These are phyloP conservation scores for Podospora australis DNA, from an alignment of 495 filamentous ascomycete species.

Conservation along the genomic window DNA sequence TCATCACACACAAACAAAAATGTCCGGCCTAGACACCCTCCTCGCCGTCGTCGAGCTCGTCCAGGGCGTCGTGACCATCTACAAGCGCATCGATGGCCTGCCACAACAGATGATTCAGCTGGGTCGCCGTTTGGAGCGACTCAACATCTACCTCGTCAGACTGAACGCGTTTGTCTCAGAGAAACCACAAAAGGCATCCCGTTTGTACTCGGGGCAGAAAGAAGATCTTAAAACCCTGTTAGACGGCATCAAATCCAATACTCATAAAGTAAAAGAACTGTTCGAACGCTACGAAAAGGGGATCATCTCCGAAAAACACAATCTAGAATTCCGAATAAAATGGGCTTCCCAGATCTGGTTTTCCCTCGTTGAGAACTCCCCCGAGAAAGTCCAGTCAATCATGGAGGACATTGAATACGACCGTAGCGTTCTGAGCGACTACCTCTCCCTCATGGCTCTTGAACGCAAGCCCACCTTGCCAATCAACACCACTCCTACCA, in stretches of 20 bases:
- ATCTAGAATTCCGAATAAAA: slow-evolving; percentile 12
- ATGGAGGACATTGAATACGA: slow-evolving; percentile 22
- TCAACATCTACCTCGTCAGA: slow-evolving; percentile 11
- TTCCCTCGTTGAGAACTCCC: slow-evolving; percentile 18
- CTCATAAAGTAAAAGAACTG: slow-evolving; percentile 17
- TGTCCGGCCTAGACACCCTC: slow-evolving; percentile 25
- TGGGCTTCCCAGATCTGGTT: slow-evolving; percentile 19
- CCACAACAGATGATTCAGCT: slow-evolving; percentile 21
- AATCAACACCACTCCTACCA: too few species aligned
- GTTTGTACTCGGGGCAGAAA: slow-evolving; percentile 9
- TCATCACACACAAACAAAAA: not conserved
- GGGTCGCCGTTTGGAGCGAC: slow-evolving; percentile 16
- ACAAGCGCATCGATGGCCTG: slow-evolving; percentile 15
- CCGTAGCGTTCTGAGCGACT: slow-evolving; percentile 8
- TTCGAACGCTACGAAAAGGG: slow-evolving; percentile 24
- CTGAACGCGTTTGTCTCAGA: slow-evolving; percentile 11
- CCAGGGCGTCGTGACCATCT: slow-evolving; percentile 13
- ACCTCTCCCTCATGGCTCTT: slow-evolving; percentile 11
- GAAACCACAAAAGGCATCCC: not conserved
- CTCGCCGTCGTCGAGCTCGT: slow-evolving; percentile 17
- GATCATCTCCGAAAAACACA: slow-evolving; percentile 17
- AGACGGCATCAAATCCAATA: slow-evolving; percentile 11
- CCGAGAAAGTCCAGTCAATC: slow-evolving; percentile 20
- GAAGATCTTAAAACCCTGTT: slow-evolving; percentile 13
- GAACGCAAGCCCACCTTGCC: not conserved